These are phyloP conservation scores for Serendipita vermifera DNA, from an alignment of 768 basidiomycete species.

Conservation along the genomic window DNA sequence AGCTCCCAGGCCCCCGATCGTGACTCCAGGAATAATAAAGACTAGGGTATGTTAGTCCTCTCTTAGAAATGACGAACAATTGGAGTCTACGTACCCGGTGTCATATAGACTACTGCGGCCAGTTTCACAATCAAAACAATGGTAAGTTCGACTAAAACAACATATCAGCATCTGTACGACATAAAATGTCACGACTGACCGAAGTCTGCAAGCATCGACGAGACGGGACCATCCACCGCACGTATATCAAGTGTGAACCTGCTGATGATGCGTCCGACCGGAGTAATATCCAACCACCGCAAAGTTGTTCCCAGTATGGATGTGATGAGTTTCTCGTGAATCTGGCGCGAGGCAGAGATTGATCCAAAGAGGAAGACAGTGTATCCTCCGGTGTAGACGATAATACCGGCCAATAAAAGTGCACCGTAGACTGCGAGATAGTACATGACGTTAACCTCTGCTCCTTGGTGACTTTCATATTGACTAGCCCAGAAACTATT, in stretches of 20 bases:
- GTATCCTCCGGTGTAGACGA: constrained; percentile 25
- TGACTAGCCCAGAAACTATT: constrained; percentile 28
- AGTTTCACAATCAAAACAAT: constrained; percentile 33
- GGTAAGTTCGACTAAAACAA: constrained; percentile 23
- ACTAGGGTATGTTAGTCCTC: too few species aligned
- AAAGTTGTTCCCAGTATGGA: constrained; percentile 12
- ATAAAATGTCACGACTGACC: background rate
- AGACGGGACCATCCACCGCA: constrained; percentile 27
- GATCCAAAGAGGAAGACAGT: constrained; percentile 10
- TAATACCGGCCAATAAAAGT: constrained; percentile 24
- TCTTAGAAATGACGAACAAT: too few species aligned
- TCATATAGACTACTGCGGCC: constrained; percentile 31
- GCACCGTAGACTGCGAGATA: constrained; percentile 36
- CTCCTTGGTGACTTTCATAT: constrained; percentile 25
- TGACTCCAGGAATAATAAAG: constrained; percentile 35
- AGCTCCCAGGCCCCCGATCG: constrained; percentile 32
- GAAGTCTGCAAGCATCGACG: constrained; percentile 10
- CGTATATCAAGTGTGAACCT: constrained; percentile 55
- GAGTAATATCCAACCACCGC: constrained; percentile 40
- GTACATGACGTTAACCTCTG: constrained; percentile 25
- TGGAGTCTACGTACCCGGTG: too few species aligned
- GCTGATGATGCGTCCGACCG: constrained; percentile 47
- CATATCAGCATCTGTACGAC: constrained; percentile 20
- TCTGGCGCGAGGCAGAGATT: constrained; percentile 10
- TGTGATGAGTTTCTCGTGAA: constrained; percentile 11